Conservation (phyloP, 176 grass and related monocot species). For the Melocanna baccifera region DNA sequence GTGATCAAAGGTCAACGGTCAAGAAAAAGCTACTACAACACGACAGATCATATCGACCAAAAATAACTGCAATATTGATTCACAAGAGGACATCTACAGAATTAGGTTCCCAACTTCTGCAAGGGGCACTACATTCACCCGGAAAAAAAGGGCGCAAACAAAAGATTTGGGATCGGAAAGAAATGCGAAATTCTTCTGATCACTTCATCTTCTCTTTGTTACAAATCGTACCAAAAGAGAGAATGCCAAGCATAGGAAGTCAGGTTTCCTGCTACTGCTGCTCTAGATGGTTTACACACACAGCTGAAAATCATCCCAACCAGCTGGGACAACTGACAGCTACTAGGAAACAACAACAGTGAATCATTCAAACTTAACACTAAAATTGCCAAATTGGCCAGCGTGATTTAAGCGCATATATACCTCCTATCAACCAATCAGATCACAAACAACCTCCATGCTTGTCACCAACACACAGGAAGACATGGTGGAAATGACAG, state of each 20-base stretch:
- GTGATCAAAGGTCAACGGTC: too few species aligned
- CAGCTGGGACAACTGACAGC: not conserved
- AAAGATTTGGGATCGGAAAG: too few species aligned
- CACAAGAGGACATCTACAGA: not conserved
- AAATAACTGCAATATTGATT: not conserved
- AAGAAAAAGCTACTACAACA: too few species aligned
- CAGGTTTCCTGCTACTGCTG: not conserved
- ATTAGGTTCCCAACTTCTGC: not conserved
- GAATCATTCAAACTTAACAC: not conserved
- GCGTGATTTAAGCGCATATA: too few species aligned
- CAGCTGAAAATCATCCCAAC: not conserved
- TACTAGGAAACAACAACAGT: conserved; percentile 1
- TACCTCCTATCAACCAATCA: too few species aligned
- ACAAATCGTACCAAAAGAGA: not conserved
- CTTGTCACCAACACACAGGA: conserved; percentile 10
- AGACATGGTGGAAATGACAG: not conserved
- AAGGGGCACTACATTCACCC: not conserved
- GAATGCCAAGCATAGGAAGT: not conserved
- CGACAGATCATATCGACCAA: too few species aligned
- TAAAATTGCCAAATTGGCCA: too few species aligned
- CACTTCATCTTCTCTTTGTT: not conserved
- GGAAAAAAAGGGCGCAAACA: too few species aligned
- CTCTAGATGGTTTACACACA: not conserved
- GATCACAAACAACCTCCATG: not conserved
- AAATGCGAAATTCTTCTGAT: not conserved